Base-by-base conservation (phyloP, 306 rosid species). In the Prunus campanulata region DNA sequence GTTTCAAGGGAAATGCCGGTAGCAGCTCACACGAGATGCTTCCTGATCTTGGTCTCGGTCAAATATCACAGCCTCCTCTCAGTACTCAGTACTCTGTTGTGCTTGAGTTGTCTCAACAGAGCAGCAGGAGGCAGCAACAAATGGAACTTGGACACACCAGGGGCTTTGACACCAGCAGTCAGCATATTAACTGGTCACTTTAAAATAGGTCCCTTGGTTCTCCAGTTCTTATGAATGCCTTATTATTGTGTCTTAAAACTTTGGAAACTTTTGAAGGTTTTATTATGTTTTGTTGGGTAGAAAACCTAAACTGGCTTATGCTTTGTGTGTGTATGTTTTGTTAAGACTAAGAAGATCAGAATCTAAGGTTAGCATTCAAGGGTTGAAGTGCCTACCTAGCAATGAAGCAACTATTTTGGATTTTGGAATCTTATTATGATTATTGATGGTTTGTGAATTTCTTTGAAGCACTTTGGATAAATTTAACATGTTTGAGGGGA, bases 171-270 rank as follows among this genome's bases (percentile, higher is more conserved):
- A 74, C 84, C 75, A 72, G 80, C 49, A 52, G 84, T 72, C 92
- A 84, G 82, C 88, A 88, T 66, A 70, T 82, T 74, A 82, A 85
- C 49, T 94, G 98, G 96, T 89, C 96, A 11, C 97, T 91, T 61
- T 94, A 77, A 56, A 54, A 39, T 5, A 39, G 44, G 44, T 7
- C 44, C 9, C 9, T 39, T 39, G 44, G 87, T 39, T 39, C 44
- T 39, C 44, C 44, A 35, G 44, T 25, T 35, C 8, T 1, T 39
- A 39, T 39, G 44, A 39, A 39, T 39, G 44, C 9, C 9, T 39
- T 39, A 8, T 39, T 39, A 39, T 1, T 39, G 44, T 1, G 9
- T 39, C 44, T 39, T 7, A 39, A 39, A 39, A 35, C 8, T 35
- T 35, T 35, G 42, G 8, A 35, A 35, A 7, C 42, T 35, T 6